Conservation (phyloP, 1,284 basidiomycete genomes). For the Boletus sp. region DNA sequence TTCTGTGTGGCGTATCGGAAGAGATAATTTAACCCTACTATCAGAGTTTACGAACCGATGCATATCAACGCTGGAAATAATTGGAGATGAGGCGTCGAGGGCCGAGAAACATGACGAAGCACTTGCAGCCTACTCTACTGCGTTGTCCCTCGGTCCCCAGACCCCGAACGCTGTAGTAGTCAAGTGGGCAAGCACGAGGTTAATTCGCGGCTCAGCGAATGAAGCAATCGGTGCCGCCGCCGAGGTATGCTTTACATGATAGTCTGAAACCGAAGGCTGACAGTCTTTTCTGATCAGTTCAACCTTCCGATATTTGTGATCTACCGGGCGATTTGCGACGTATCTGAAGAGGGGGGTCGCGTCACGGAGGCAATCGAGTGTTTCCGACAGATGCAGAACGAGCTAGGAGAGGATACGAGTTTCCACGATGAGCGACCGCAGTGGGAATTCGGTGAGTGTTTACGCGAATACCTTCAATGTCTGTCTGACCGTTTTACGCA, state of each 20-base stretch:
- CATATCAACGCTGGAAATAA: neutral
- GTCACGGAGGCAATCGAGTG: neutral
- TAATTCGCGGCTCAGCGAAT: neutral
- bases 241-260: neutral
- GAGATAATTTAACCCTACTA: neutral
- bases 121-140: neutral
- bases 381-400: neutral
- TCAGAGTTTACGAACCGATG: neutral
- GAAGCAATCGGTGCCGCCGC: neutral
- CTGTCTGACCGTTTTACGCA: neutral
- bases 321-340: constrained; percentile 4
- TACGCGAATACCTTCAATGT: too few species aligned
- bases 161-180: neutral
- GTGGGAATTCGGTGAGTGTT: neutral
- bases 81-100: neutral
- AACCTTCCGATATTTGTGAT: neutral
- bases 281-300: constrained; percentile 1
- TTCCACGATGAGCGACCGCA: neutral
- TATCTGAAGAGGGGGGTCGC: neutral
- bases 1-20: neutral
- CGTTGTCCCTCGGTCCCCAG: neutral
- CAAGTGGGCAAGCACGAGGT: neutral
- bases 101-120: neutral
- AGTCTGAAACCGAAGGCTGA: neutral
- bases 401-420: neutral